Percentiles rank a stretch among this genome's conserved stretches.
Evolutionary conservation across 257 asterid species (phyloP).

Genomic region (Solanum bukasovii): DNA sequence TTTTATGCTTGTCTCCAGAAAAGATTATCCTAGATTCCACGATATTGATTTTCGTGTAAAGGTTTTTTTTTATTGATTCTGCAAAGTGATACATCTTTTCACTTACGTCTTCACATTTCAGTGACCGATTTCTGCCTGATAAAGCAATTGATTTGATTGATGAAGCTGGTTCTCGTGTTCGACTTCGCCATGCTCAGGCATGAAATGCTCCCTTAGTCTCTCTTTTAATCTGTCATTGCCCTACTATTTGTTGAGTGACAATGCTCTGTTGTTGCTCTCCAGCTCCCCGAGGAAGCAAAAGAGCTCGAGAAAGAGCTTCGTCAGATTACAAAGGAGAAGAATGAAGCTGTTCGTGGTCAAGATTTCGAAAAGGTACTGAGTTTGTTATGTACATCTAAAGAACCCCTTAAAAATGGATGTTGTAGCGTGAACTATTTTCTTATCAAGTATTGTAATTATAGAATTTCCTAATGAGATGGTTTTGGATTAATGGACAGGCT

Average conservation of each 20-base stretch:
- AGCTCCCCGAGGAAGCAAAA: conserved; percentile 99
- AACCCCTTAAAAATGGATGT: not conserved
- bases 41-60: not conserved
- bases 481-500: conserved; percentile 39
- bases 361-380: conserved; percentile 82
- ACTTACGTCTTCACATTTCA: conserved; percentile 24
- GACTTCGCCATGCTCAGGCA: conserved; percentile 99
- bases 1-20: not conserved
- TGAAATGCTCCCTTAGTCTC: not conserved
- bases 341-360: conserved; percentile 89
- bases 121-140: conserved; percentile 97
- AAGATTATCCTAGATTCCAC: not conserved
- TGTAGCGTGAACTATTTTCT: not conserved
- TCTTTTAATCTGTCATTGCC: not conserved
- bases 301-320: conserved; percentile 96
- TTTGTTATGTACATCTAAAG: not conserved
- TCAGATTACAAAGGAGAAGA: conserved; percentile 93
- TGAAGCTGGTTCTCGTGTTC: conserved; percentile 98
- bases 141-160: conserved; percentile 97
- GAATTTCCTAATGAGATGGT: not conserved
- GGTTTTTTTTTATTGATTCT: not conserved
- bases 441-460: not conserved
- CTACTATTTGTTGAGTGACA: not conserved
- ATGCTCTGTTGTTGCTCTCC: conserved; percentile 9
- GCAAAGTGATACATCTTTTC: conserved; percentile 1